Evolutionary conservation across 805 yeast genomes (phyloP), one percentile per base, ranked within the genome.

Genomic region (Wickerhamiella australiensis): DNA sequence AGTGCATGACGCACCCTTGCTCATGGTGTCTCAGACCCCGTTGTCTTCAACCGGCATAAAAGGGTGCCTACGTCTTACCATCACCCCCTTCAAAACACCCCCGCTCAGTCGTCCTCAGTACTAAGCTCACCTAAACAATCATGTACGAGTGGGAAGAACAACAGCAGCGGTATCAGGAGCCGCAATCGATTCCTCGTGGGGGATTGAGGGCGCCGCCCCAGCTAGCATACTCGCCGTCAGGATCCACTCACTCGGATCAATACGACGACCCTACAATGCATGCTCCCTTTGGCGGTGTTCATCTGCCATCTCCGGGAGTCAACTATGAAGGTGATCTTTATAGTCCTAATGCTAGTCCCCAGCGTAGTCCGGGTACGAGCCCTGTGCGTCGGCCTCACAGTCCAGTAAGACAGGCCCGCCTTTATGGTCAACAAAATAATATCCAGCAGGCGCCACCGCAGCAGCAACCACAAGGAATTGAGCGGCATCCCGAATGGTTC

Each of bases 401-500:
- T 25, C 47, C 47, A 5, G 29, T 20, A 5, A 38, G 47, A 8
- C 47, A 45, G 31, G 47, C 47, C 13, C 42, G 47, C 33, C 31
- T 43, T 8, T 37, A 37, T 22, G 26, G 38, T 18, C 46, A 29
- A 21, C 22, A 6, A 18, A 18, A 20, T 31, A 9, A 5, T 9
- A 21, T 17, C 3, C 47, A 21, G 31, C n/a, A 20, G 21, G 42
- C 18, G 12, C 22, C 9, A 9, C 35, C 6, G 17, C 42, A 25
- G 23, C 35, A 37, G 29, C 38, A 21, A n/a, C 18, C 29, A 8
- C 44, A 23, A 12, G 41, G 41, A n/a, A 82, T 87, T 66, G 86
- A 80, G 56, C 75, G 95, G 51, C 86, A 83, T 58, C 95, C 96
- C 0, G 87, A 82, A 55, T 67, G 75, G 58, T 72, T 86, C 58